Percentiles rank a stretch among this genome's conserved stretches.
phyloP scores from a whole-genome alignment of 495 filamentous ascomycete genomes.

The Hypoxylon lienhwacheense region DNA sequence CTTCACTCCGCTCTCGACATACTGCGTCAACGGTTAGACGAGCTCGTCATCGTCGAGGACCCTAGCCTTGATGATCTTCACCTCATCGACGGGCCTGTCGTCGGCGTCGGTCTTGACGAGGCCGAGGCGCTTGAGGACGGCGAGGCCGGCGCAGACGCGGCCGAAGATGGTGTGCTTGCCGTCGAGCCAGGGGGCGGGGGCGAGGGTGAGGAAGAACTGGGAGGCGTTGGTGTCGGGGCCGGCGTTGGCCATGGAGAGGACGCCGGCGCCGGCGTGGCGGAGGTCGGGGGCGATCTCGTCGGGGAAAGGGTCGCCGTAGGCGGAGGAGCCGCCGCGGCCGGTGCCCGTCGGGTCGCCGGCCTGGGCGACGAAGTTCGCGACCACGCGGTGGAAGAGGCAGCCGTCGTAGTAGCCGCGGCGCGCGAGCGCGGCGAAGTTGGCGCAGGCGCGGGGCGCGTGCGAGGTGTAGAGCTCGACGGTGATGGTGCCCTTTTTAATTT shows the following conservation, averaged over 20 bases:
- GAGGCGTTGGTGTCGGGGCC: constrained; percentile 93
- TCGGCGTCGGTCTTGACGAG: constrained; percentile 80
- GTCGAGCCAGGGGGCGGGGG: constrained; percentile 95
- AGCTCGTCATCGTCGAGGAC: constrained; percentile 57
- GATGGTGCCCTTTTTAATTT: constrained; percentile 71
- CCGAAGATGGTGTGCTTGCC: constrained; percentile 98
- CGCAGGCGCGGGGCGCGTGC: constrained; percentile 66
- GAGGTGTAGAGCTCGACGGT: constrained; percentile 80
- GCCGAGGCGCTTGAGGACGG: constrained; percentile 85
- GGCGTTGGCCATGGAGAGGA: constrained; percentile 94
- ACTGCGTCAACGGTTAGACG: background rate
- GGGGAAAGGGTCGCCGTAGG: constrained; percentile 93
- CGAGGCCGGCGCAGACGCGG: constrained; percentile 81
- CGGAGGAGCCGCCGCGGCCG: constrained; percentile 83
- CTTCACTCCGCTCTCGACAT: background rate
- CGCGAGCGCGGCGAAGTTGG: constrained; percentile 82
- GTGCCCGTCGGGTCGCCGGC: constrained; percentile 96
- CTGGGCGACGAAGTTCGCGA: constrained; percentile 96
- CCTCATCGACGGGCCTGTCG: constrained; percentile 79
- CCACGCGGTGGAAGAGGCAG: constrained; percentile 90
- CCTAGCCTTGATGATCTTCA: constrained; percentile 75
- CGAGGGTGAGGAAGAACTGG: constrained; percentile 87
- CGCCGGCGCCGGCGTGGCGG: constrained; percentile 92
- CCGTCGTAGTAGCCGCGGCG: constrained; percentile 82
- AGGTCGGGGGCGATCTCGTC: constrained; percentile 78